These are phyloP conservation scores for Stemphylium beticola DNA, from an alignment of 2,329 filamentous ascomycete species.

Conservation along the genomic window DNA sequence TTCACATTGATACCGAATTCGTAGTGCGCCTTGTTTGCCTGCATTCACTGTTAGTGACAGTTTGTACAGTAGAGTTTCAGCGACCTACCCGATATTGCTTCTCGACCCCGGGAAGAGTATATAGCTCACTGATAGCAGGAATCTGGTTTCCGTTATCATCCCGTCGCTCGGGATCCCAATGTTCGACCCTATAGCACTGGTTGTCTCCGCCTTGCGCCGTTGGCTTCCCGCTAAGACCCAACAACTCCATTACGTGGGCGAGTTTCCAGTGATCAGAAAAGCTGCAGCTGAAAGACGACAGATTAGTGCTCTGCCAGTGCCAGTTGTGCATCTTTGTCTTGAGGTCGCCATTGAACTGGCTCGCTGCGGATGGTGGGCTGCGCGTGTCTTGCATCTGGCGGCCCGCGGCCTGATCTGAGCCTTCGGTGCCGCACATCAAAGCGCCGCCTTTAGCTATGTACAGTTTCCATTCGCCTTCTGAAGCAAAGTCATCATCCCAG, in stretches of 20 bases:
- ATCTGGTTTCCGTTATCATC: constrained; percentile 13
- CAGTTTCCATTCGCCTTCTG: constrained; percentile 13
- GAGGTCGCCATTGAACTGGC: constrained; percentile 22
- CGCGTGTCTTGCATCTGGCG: constrained; percentile 15
- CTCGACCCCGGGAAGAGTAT: constrained; percentile 16
- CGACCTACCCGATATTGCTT: constrained; percentile 15
- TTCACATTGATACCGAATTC: constrained; percentile 19
- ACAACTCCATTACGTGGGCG: constrained; percentile 2
- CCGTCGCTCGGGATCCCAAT: constrained; percentile 16
- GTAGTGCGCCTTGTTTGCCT: constrained; percentile 25
- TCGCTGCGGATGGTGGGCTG: constrained; percentile 22
- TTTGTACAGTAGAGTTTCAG: too few relatives aligned
- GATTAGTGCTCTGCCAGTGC: constrained; percentile 20
- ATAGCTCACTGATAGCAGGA: constrained; percentile 21
- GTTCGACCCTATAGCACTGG: constrained; percentile 18
- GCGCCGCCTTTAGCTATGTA: constrained; percentile 19
- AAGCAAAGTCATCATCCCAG: constrained; percentile 19
- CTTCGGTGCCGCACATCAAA: constrained; percentile 16
- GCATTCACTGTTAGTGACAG: background rate
- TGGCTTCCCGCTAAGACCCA: constrained; percentile 16
- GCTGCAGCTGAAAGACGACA: constrained; percentile 15
- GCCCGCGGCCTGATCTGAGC: constrained; percentile 22
- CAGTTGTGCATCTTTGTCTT: constrained; percentile 16
- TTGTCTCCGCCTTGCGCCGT: constrained; percentile 21
- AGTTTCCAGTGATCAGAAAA: constrained; percentile 20